phyloP scores from a whole-genome alignment of 192 early-diverging fungal genomes.

The Helicostylum pulchrum region DNA sequence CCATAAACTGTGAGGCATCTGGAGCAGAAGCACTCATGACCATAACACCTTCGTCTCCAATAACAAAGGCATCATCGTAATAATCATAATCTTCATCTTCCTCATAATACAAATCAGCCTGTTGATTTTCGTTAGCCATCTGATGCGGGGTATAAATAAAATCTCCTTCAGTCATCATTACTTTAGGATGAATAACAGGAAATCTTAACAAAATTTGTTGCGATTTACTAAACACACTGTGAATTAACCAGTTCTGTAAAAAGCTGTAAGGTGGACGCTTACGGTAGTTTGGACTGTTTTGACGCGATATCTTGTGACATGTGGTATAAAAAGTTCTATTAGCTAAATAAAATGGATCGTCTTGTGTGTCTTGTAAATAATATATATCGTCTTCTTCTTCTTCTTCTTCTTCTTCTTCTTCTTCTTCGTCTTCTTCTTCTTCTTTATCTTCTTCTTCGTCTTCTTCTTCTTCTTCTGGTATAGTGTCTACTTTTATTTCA shows the following conservation, averaged over 20 bases:
- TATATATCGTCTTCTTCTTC: no score
- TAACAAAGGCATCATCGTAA: slow-evolving; percentile 5
- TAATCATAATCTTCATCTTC: slow-evolving; percentile 13
- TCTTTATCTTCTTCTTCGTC: no score
- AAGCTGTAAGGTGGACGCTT: slow-evolving; percentile 28
- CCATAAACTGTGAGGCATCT: slow-evolving; percentile 5
- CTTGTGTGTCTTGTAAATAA: neutral
- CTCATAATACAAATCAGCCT: neutral
- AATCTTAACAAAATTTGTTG: slow-evolving; percentile 33
- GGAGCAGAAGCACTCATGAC: slow-evolving; percentile 7
- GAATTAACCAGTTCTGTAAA: slow-evolving; percentile 27
- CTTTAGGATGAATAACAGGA: slow-evolving; percentile 24
- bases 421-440: no score
- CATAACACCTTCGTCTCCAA: slow-evolving; percentile 1
- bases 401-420: no score
- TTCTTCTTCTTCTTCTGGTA: no score
- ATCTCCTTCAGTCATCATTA: slow-evolving; percentile 31
- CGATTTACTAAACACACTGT: slow-evolving; percentile 37
- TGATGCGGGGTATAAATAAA: slow-evolving; percentile 34
- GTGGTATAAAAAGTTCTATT: slow-evolving; percentile 26
- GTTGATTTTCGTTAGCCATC: slow-evolving; percentile 3
- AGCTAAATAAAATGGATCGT: slow-evolving; percentile 18
- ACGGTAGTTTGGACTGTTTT: slow-evolving; percentile 21
- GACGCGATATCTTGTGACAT: slow-evolving; percentile 28
- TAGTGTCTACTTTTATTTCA: no score